Percentiles rank a stretch among this genome's conserved stretches.
These are phyloP conservation scores for Trypethelium eluteriae DNA, from an alignment of 495 filamentous ascomycete species.

Conservation along the genomic window DNA sequence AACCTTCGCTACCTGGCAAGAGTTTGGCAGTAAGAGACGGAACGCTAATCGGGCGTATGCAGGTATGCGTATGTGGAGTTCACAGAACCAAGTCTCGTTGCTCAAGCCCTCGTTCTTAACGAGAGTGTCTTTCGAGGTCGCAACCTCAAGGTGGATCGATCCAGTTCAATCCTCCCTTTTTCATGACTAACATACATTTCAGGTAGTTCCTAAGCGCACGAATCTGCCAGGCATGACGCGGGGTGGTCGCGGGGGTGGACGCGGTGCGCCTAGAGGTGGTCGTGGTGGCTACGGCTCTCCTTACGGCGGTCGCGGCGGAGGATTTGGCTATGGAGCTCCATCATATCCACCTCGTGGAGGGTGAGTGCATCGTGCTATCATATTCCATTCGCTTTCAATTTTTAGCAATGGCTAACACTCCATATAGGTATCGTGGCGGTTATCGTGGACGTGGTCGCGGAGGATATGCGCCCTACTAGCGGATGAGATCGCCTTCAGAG, in stretches of 20 bases:
- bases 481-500: neutral
- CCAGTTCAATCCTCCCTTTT: constrained; percentile 7
- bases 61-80: constrained; percentile 99
- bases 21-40: constrained; percentile 40
- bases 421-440: constrained; percentile 28
- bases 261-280: constrained; percentile 42
- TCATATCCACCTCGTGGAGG: constrained; percentile 22
- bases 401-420: neutral
- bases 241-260: constrained; percentile 56
- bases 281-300: constrained; percentile 56
- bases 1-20: constrained; percentile 46
- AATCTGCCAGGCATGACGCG: constrained; percentile 85
- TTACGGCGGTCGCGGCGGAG: constrained; percentile 55
- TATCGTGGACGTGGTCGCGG: constrained; percentile 28
- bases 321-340: constrained; percentile 28
- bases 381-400: neutral
- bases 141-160: constrained; percentile 68
- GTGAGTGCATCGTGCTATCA: constrained; percentile 18
- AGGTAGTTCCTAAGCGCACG: constrained; percentile 95
- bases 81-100: constrained; percentile 85
- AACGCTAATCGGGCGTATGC: constrained; percentile 43
- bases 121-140: constrained; percentile 94
- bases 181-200: constrained; percentile 20
- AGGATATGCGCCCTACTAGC: constrained; percentile 28
- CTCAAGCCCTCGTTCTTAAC: constrained; percentile 88